Evolutionary conservation across 2,329 filamentous ascomycete species (phyloP), one percentile per base, ranked within the genome.

Genomic region (Calonectria leucothoes): DNA sequence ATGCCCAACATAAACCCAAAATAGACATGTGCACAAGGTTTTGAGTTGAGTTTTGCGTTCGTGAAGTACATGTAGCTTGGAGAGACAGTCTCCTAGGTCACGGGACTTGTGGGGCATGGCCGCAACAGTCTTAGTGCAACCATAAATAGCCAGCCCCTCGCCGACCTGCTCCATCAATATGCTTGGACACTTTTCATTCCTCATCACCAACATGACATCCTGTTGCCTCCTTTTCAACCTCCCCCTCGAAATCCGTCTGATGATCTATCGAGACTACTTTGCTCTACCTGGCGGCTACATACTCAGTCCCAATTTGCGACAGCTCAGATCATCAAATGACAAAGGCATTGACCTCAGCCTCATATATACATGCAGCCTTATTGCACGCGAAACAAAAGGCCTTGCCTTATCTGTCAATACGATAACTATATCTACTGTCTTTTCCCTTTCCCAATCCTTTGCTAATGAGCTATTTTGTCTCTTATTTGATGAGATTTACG

Each of bases 201-300:
- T 4, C 51, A 17, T 20, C 51, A 20, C 15, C 29, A 31, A 55
- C 20, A 55, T 55, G 51, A 6, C 29, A 20, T 23, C 29, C 6
- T 17, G 29, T 8, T 11, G 10, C 15, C n/a, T 29, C 27, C 29
- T 55, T 11, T 29, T 55, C 51, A 20, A 3, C 17, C 51, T 55
- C 29, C 51, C 51, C 29, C 6, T 8, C 29, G 51, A 55, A 23
- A 55, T 55, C 29, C 29, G 51, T 12, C 15, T 11, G 17, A 12
- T 55, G 29, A 33, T 55, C 8, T 55, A 55, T 35, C 51, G 6
- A 55, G 29, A 33, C 7, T 55, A 55, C 51, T 55, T 55, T n/a
- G 20, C 29, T 3, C 14, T 55, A 6, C 29, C 51, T 12, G 51
- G 29, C 23, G 51, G 51, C 29, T 55, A 55, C 17, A 23, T 35